Conservation (phyloP, 1,284 basidiomycete genomes). For the Ganoderma multipileum region DNA sequence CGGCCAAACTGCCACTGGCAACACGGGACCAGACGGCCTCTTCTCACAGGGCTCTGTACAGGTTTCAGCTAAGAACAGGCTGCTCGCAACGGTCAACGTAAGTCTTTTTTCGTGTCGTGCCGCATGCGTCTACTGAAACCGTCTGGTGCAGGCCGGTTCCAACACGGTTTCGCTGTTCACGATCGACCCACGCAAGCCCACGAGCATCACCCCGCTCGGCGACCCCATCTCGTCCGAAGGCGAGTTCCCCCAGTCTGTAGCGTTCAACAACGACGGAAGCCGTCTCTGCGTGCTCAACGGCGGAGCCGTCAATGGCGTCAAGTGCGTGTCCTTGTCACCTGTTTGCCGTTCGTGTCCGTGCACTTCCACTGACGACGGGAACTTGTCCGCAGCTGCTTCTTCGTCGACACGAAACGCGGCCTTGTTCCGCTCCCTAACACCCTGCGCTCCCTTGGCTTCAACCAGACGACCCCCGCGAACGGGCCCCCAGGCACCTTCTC, state of each 20-base stretch:
- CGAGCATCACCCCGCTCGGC: constrained; percentile 48
- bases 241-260: constrained; percentile 56
- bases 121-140: neutral
- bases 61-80: constrained; percentile 45
- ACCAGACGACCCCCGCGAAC: constrained; percentile 51
- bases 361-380: neutral
- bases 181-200: constrained; percentile 51
- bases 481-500: constrained; percentile 49
- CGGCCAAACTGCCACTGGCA: constrained; percentile 38
- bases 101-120: constrained; percentile 13
- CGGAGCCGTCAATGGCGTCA: constrained; percentile 53
- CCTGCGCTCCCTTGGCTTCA: constrained; percentile 48
- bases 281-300: constrained; percentile 54
- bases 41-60: constrained; percentile 56
- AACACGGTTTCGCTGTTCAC: constrained; percentile 54
- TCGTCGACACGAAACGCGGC: constrained; percentile 47
- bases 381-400: constrained; percentile 48
- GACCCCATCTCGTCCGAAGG: constrained; percentile 50
- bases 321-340: constrained; percentile 37
- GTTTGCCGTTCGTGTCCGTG: neutral
- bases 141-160: constrained; percentile 48
- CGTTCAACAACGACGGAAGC: constrained; percentile 49
- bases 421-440: constrained; percentile 48
- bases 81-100: constrained; percentile 54
- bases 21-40: constrained; percentile 47